Evolutionary conservation across 352 stramenopile genomes (phyloP).

Genomic region (Phytophthora hibernalis): DNA sequence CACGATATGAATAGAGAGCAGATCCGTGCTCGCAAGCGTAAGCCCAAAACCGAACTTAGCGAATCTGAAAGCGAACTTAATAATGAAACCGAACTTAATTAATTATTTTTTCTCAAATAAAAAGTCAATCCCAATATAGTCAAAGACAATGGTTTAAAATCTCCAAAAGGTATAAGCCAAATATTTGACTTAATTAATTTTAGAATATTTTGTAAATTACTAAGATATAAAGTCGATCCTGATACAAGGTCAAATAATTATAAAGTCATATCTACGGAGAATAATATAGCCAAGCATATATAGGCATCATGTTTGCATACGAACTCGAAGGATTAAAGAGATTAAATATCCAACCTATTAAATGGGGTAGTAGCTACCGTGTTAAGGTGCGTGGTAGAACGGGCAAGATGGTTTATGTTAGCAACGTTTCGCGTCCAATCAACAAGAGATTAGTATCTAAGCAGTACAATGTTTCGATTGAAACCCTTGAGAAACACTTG

Average conservation of each 20-base stretch:
- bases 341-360: constrained; percentile 22
- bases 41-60: no score
- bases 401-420: constrained; percentile 24
- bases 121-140: no score
- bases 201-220: no score
- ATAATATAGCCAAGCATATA: constrained; percentile 27
- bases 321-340: constrained; percentile 3
- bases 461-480: constrained; percentile 18
- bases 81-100: no score
- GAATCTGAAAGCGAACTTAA: no score
- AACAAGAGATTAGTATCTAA: constrained; percentile 1
- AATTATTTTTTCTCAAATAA: no score
- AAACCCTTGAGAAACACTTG: no score
- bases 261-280: constrained; percentile 15
- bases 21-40: no score
- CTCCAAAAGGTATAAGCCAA: no score
- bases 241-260: background rate
- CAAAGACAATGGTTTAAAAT: no score
- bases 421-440: constrained; percentile 8
- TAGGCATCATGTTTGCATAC: constrained; percentile 27
- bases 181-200: no score
- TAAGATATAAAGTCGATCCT: constrained; percentile 1
- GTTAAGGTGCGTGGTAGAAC: constrained; percentile 26
- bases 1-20: no score
- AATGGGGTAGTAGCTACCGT: constrained; percentile 26